phyloP scores from a whole-genome alignment of 139 green algal genomes.

The Micractinium sp. region DNA sequence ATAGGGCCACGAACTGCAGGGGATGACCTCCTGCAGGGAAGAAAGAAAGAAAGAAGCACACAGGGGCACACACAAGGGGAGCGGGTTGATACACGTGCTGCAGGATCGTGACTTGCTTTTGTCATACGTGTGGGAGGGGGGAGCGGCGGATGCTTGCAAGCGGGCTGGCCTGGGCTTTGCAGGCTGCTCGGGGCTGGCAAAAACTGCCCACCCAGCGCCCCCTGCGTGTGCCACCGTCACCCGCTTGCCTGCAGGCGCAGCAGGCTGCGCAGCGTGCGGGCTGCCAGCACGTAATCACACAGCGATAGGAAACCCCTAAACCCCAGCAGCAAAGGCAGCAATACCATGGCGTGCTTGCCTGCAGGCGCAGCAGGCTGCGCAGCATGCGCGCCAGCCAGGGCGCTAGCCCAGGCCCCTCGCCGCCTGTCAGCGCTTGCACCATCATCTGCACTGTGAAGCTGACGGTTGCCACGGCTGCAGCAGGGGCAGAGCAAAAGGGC shows the following conservation, averaged over 20 bases:
- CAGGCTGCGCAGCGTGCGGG: constrained; percentile 69
- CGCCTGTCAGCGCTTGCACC: constrained; percentile 38
- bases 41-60: not conserved
- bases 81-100: no score
- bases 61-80: no score
- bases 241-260: constrained; percentile 57
- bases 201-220: no score
- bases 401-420: constrained; percentile 49
- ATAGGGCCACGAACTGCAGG: constrained; percentile 67
- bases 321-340: no score
- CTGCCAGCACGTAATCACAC: no score
- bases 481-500: not conserved
- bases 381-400: constrained; percentile 68
- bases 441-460: constrained; percentile 20
- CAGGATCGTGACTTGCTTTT: no score
- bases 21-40: constrained; percentile 65
- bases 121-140: no score
- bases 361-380: constrained; percentile 66
- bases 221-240: no score
- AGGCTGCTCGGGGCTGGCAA: no score
- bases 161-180: no score
- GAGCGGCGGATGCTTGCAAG: no score
- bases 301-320: no score
- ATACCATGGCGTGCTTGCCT: constrained; percentile 29
- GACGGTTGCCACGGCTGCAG: constrained; percentile 17